Base-by-base conservation (phyloP, 2,329 filamentous ascomycete genomes). In the Tolypocladium sp. region DNA sequence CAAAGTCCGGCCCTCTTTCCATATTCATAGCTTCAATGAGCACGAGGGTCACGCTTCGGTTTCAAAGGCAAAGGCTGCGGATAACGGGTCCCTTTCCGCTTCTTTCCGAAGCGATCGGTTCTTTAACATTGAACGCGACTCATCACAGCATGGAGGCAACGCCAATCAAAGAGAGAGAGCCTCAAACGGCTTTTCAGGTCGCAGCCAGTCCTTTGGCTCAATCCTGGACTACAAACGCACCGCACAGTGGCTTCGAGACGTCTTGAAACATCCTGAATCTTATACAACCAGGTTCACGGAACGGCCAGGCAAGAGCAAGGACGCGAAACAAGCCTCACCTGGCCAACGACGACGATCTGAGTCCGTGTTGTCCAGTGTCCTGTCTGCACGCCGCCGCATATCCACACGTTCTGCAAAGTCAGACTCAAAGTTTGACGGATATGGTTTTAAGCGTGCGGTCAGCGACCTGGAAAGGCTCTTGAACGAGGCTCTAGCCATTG, bases 381-480 rank as follows among this genome's bases (percentile, higher is more conserved):
- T 61, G 9, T 60, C 62, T 25, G 63, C 64, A 27, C 63, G 64
- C 33, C 62, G 55, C 40, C 61, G 59, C 37, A 60, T 61, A 20
- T 65, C 66, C 20, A 56, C 58, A 9, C 44, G 63, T 10, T 66
- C 67, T 30, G 61, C 63, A 15, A 64, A 60, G 13, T 63, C 63
- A n/a, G 62, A 66, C 20, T 57, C 63, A 9, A 65, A 57, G 10
- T 61, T 71, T 38, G 69, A 73, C 44, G 64, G 65, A 3, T 38
- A 62, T 30, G 58, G 61, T 9, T 75, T 79, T 61, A 72, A 70
- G 51, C 69, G 65, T 7, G 71, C 74, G 3, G 68, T 79, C 41
- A 69, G 68, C 41, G 74, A 80, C 59, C 68, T 82, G 33, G 78
- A 82, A 60, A 69, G 73, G 30, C 72, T 82, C 22, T 64, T 82